Evolutionary conservation across 2,329 filamentous ascomycete genomes (phyloP).

Genomic region (Epichloe sp.): DNA sequence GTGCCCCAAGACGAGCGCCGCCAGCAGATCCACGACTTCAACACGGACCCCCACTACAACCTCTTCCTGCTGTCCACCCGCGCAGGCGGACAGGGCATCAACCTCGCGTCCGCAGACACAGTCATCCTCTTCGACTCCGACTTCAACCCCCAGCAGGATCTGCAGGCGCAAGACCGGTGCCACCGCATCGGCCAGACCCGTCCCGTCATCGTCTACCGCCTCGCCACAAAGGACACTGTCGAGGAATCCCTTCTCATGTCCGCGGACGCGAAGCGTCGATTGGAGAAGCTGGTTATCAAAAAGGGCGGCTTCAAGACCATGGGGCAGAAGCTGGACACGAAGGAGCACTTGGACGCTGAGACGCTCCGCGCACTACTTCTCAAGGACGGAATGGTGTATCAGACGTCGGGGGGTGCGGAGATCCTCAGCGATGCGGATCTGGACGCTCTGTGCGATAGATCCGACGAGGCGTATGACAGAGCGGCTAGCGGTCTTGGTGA

Average conservation of each 20-base stretch:
- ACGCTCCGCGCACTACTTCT: constrained; percentile 48
- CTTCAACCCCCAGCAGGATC: constrained; percentile 94
- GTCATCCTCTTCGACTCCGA: constrained; percentile 81
- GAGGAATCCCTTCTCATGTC: constrained; percentile 78
- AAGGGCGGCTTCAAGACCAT: constrained; percentile 75
- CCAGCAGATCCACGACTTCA: constrained; percentile 61
- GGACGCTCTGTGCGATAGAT: constrained; percentile 64
- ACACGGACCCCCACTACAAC: constrained; percentile 48
- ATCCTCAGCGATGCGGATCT: constrained; percentile 68
- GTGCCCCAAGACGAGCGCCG: constrained; percentile 63
- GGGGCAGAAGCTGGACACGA: constrained; percentile 42
- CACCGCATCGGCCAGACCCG: constrained; percentile 89
- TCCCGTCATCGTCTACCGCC: constrained; percentile 84
- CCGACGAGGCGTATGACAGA: constrained; percentile 48
- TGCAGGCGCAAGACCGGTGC: constrained; percentile 90
- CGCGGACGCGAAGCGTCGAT: constrained; percentile 78
- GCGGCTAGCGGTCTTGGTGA: constrained; percentile 70
- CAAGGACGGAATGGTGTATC: constrained; percentile 57
- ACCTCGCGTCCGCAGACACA: constrained; percentile 80
- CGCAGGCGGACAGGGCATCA: constrained; percentile 91
- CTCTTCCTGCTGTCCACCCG: constrained; percentile 83
- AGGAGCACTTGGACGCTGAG: constrained; percentile 45
- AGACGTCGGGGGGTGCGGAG: constrained; percentile 44
- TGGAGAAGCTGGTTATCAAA: constrained; percentile 91
- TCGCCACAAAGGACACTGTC: constrained; percentile 86